phyloP scores from a whole-genome alignment of 2,329 filamentous ascomycete genomes.

The Zasmidium citrigriseum region DNA sequence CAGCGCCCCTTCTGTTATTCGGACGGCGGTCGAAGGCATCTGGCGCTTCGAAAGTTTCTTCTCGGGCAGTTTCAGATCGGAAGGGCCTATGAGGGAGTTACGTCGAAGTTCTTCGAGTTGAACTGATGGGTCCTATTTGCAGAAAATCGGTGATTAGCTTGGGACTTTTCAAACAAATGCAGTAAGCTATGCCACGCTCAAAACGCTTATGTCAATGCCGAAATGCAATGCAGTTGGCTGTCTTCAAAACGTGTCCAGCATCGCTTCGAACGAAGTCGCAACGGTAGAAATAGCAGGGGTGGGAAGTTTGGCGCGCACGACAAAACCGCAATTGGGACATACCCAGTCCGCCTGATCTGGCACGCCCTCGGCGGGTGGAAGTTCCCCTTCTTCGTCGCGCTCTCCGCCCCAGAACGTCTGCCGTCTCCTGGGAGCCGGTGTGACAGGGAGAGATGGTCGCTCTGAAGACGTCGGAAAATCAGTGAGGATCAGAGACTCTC shows the following conservation, averaged over 20 bases:
- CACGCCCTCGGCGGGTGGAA: conserved; percentile 79
- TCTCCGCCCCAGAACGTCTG: conserved; percentile 68
- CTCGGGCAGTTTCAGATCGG: conserved; percentile 31
- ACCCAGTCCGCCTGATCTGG: conserved; percentile 91
- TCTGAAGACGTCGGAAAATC: conserved; percentile 84
- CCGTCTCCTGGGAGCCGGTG: conserved; percentile 76
- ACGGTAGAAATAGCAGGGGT: background rate
- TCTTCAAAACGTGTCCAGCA: conserved; percentile 3
- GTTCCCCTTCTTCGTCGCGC: conserved; percentile 55
- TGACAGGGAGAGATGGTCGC: conserved; percentile 85
- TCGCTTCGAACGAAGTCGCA: background rate
- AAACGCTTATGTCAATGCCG: conserved; percentile 6
- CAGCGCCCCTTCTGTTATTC: conserved; percentile 24
- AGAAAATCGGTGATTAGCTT: conserved; percentile 16
- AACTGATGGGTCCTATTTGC: conserved; percentile 46
- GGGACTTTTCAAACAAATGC: background rate
- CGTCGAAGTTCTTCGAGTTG: conserved; percentile 51
- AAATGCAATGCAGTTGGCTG: background rate
- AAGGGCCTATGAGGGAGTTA: conserved; percentile 40
- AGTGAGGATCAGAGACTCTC: conserved; percentile 69
- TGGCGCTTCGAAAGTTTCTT: conserved; percentile 30
- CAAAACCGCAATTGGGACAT: conserved; percentile 60
- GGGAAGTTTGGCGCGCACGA: conserved; percentile 8
- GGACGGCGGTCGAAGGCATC: conserved; percentile 33
- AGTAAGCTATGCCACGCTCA: background rate